phyloP scores from a whole-genome alignment of 305 asterid species.

The Fraxinus platypoda region DNA sequence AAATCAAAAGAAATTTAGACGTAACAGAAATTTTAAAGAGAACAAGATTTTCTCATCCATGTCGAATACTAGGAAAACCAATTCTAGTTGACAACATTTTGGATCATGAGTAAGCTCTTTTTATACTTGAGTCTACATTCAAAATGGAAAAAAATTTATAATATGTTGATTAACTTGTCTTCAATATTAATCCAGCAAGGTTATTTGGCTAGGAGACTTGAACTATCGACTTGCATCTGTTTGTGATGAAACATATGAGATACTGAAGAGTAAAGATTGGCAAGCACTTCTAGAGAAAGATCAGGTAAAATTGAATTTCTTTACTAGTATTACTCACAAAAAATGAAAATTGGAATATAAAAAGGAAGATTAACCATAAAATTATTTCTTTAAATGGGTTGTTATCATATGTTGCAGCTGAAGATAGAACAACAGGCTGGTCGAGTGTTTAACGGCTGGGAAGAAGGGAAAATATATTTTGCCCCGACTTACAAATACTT shows the following conservation, averaged over 20 bases:
- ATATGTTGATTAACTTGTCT: background rate
- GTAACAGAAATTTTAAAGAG: slow-evolving; percentile 60
- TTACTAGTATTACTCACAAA: background rate
- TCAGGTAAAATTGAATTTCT: slow-evolving; percentile 43
- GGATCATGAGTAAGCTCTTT: slow-evolving; percentile 61
- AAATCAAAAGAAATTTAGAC: slow-evolving; percentile 56
- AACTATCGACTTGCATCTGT: slow-evolving; percentile 67
- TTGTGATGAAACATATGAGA: slow-evolving; percentile 41
- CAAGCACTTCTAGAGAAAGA: slow-evolving; percentile 65
- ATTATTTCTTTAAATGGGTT: background rate
- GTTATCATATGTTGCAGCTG: slow-evolving; percentile 40
- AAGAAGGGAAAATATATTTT: slow-evolving; percentile 70
- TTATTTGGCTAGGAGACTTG: slow-evolving; percentile 85
- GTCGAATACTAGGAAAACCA: slow-evolving; percentile 20
- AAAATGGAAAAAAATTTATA: no score
- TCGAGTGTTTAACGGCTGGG: slow-evolving; percentile 69
- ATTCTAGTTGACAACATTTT: slow-evolving; percentile 41
- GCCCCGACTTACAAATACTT: slow-evolving; percentile 87
- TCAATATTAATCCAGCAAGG: slow-evolving; percentile 41
- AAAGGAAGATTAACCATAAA: background rate
- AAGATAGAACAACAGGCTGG: slow-evolving; percentile 67
- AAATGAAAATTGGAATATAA: background rate
- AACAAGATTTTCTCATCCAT: slow-evolving; percentile 48
- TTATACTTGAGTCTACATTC: background rate
- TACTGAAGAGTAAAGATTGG: slow-evolving; percentile 62